Percentiles rank a stretch among this genome's conserved stretches.
Evolutionary conservation across 129 eudicot species (phyloP).

Genomic region (Ambrosia trifida): DNA sequence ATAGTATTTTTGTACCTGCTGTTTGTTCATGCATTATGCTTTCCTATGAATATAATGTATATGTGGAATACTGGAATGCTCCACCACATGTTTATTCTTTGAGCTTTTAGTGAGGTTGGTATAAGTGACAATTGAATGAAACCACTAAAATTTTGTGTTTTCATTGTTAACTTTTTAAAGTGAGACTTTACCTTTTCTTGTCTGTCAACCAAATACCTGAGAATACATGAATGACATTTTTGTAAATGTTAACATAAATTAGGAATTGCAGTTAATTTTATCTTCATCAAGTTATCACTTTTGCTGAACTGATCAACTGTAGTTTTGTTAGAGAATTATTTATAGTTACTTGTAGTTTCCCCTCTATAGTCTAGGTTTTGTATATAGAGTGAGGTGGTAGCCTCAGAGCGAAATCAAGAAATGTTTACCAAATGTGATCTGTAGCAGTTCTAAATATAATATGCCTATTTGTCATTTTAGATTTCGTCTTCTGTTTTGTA

Average conservation of each 20-base stretch:
- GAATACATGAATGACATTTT: conserved; percentile 1
- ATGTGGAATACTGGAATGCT: not conserved
- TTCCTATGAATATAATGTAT: not conserved
- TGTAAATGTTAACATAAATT: not conserved
- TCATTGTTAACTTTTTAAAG: not conserved
- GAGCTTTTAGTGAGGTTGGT: no score
- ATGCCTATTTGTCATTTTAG: not conserved
- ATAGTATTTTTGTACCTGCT: not conserved
- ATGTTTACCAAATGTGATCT: not conserved
- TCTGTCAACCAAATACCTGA: conserved; percentile 4
- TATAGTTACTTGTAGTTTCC: not conserved
- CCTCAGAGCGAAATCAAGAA: not conserved
- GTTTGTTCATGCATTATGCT: not conserved
- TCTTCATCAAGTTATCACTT: conserved; percentile 9
- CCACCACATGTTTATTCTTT: no score
- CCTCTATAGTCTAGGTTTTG: not conserved
- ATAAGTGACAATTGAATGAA: not conserved
- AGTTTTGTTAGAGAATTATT: not conserved
- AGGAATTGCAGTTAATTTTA: not conserved
- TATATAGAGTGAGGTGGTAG: not conserved
- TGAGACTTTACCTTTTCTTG: not conserved
- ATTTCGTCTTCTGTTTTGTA: conserved; percentile 1
- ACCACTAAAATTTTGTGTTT: not conserved
- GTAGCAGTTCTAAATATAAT: not conserved
- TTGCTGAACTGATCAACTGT: conserved; percentile 3